Evolutionary conservation across 345 rosid species (phyloP), one percentile per base, ranked within the genome.

Genomic region (Toxicodendron radicans): DNA sequence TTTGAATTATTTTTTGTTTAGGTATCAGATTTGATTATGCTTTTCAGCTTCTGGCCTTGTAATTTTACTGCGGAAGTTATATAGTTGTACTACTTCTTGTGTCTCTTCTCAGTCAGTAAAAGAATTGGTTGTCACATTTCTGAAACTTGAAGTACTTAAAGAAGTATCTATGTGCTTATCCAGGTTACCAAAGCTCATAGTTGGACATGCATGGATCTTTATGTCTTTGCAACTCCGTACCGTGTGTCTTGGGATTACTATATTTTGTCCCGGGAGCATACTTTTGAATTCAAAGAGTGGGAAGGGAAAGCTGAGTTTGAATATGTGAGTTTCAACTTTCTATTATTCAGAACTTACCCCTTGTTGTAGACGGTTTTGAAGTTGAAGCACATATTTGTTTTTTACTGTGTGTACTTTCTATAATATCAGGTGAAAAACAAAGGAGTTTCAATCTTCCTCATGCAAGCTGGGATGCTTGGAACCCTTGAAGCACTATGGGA

Each of bases 401-500:
- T 76, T 24, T 48, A 18, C 43, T 11, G 24, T 21, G 13, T 27
- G 35, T 52, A 60, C n/a, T 21, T 64, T 56, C 35, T 9, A 45
- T 71, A 58, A 58, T 38, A 7, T 72, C 87, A 95, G 99, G 97
- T 93, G 81, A 92, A 92, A 84, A 85, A 75, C 79, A 87, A 80
- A 79, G 99, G 99, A 73, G 78, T 96, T 72, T 96, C 99, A 7
- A 90, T 93, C 74, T 96, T 96, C 81, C 97, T 93, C 66, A 91
- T 93, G 99, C 88, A 96, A 83, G 98, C 98, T 14, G 99, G 98
- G 78, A 93, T 90, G 98, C 52, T 96, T 5, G 99, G 99, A 73
- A 92, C 99, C 45, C 97, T 96, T 73, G 76, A 83, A 78, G 98
- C 94, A 1, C 75, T 96, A 70, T 93, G 99, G 99, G 97, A 93